Evolutionary conservation across 805 yeast genomes (phyloP), one percentile per base, ranked within the genome.

Genomic region (Torulaspora gathmanii): DNA sequence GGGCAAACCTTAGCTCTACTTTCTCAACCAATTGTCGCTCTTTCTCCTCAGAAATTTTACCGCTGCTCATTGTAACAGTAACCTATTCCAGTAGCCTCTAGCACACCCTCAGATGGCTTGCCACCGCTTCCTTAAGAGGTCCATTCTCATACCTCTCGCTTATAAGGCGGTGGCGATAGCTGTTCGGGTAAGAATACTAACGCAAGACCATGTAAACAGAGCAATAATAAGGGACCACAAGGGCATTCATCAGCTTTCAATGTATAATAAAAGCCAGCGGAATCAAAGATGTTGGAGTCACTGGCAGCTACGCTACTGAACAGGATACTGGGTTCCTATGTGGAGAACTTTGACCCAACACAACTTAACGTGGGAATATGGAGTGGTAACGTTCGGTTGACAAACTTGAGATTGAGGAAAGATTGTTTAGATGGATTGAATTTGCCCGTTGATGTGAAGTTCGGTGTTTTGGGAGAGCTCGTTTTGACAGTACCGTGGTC

Each of bases 401-500:
- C 74, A 50, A 82, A 90, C 61, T 74, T 95, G 50, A 76, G 82
- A 46, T 71, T 93, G 47, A 88, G 86, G 67, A 83, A 85, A 50
- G 97, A 90, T 61, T 88, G 96, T 2, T 71, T 93, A 37, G 99
- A 95, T 65, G 77, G 84, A 55, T 75, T 93, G 52, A 79, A 85
- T 50, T 68, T 95, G 30, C 99, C 99, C 2, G 68, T 93, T 29
- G 86, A 90, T 62, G 91, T 95, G 11, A 77, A 79, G 50, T 85
- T 84, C 60, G 99, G 99, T 33, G 88, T 86, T 60, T 65, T 93
- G 46, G 99, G 98, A 1, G 86, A 84, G 54, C 72, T 93, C 51
- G 84, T 95, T 0, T 69, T 93, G 44, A 96, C 86, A 60, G 91
- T 93, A 30, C 99, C 99, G 0, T 95, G 98, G 97, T 83, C 97